Evolutionary conservation across 495 filamentous ascomycete genomes (phyloP).

Genomic region (Aspergillus avenaceus): DNA sequence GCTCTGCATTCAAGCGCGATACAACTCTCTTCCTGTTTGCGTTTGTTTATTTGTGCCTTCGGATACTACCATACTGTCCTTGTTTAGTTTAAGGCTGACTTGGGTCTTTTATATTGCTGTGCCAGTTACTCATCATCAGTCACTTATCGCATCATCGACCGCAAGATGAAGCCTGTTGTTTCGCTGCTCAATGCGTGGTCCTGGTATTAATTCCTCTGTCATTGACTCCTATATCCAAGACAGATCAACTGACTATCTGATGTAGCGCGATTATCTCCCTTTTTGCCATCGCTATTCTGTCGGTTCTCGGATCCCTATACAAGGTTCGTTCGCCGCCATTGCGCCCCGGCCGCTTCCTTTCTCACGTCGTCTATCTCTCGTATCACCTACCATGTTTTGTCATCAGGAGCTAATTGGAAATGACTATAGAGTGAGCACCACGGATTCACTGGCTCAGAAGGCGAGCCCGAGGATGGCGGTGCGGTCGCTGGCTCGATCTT

Average conservation of each 20-base stretch:
- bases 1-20: background rate
- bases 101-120: too few species aligned
- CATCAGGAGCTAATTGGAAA: background rate
- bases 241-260: background rate
- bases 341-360: background rate
- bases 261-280: slow-evolving; percentile 78
- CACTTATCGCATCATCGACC: slow-evolving; percentile 3
- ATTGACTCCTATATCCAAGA: background rate
- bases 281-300: slow-evolving; percentile 86
- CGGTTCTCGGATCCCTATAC: slow-evolving; percentile 75
- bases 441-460: slow-evolving; percentile 69
- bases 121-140: background rate
- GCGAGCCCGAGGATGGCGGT: slow-evolving; percentile 67
- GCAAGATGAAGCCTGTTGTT: slow-evolving; percentile 87
- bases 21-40: background rate
- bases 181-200: slow-evolving; percentile 89
- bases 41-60: background rate
- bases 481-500: slow-evolving; percentile 81
- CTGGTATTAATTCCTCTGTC: slow-evolving; percentile 53
- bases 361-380: background rate
- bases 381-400: background rate
- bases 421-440: slow-evolving; percentile 60
- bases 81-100: background rate
- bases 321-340: slow-evolving; percentile 44
- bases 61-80: background rate